Base-by-base conservation (phyloP, 2,329 filamentous ascomycete genomes). In the Pseudonectria buxi region DNA sequence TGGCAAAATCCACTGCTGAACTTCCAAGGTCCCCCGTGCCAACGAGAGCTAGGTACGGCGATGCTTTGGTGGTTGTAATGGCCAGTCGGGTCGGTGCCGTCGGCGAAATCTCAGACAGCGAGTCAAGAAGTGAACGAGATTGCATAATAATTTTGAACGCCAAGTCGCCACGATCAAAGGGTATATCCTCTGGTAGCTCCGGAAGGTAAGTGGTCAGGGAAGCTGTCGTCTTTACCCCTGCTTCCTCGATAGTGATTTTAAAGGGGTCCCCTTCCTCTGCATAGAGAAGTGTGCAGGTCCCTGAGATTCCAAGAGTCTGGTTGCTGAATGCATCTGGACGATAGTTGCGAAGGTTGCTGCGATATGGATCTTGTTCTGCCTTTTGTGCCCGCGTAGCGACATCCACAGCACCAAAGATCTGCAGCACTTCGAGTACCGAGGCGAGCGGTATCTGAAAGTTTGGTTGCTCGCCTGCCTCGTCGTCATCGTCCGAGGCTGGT, bases 91-190 rank as follows among this genome's bases (percentile, higher is more conserved):
- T 76, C 0, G 87, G 88, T n/a, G 74, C 78, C 16, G 88, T 83
- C 10, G 74, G 74, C 2, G 73, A 75, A 31, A 83, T 72, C 55
- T 90, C 85, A 2, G 75, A 72, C 27, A 89, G 67, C 12, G 81
- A 78, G 52, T 89, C 84, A 10, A 83, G 72, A 4, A 90, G 72
- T 61, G 76, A 82, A 24, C 74, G 74, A 10, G 82, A 77, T 47
- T 82, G 84, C 84, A 95, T 95, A 56, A 98, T 96, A 40, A 95
- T 87, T 59, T 96, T 98, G 66, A 95, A 84, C 7, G 78, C 71
- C 7, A 96, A 70, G 34, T 81, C 76, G 33, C 87, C 76, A 24
- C 88, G 78, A 53, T 90, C 80, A 47, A 98, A 87, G 0, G 90
- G 92, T 30, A 98, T 96, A 33, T 89, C 83, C 33, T 89, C 82